These are phyloP conservation scores for Parastagonospora nodorum DNA, from an alignment of 2,329 filamentous ascomycete species.

Conservation along the genomic window DNA sequence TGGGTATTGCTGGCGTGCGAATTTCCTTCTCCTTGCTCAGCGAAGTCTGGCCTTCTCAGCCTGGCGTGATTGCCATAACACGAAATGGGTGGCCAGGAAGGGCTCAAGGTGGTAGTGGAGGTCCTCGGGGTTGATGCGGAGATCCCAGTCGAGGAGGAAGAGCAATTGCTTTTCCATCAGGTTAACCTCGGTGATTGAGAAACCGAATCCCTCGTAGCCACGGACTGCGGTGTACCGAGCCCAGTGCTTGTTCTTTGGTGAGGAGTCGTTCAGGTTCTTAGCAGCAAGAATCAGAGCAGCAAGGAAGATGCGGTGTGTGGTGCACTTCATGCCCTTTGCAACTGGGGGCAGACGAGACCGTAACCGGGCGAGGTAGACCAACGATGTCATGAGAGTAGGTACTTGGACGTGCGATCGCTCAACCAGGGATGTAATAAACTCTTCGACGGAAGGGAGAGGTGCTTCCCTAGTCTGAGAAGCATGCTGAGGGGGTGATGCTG, in stretches of 20 bases:
- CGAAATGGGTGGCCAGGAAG: conserved; percentile 87
- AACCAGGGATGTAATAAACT: conserved; percentile 91
- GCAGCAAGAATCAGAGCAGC: conserved; percentile 83
- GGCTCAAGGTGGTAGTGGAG: conserved; percentile 85
- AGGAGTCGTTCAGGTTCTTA: conserved; percentile 98
- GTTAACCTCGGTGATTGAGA: conserved; percentile 95
- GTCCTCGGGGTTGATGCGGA: conserved; percentile 82
- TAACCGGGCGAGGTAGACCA: conserved; percentile 89
- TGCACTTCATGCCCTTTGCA: conserved; percentile 95
- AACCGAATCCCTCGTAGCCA: conserved; percentile 78
- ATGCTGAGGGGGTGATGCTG: conserved; percentile 62
- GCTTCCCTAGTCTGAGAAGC: conserved; percentile 54
- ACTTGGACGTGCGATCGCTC: conserved; percentile 95
- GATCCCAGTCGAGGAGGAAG: conserved; percentile 92
- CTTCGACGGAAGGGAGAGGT: conserved; percentile 76
- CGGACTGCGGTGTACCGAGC: conserved; percentile 85
- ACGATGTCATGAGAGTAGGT: conserved; percentile 92
- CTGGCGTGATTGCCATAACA: conserved; percentile 58
- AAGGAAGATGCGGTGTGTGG: conserved; percentile 96
- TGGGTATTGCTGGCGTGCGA: conserved; percentile 43
- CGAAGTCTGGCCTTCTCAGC: conserved; percentile 59
- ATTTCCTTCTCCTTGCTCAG: conserved; percentile 49
- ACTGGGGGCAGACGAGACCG: conserved; percentile 86
- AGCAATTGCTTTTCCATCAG: conserved; percentile 99
- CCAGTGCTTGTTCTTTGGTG: conserved; percentile 99